Percentiles rank a stretch among this genome's conserved stretches.
Evolutionary conservation across 371 early-diverging fungal genomes (phyloP).

Genomic region (Mortierella sp.): DNA sequence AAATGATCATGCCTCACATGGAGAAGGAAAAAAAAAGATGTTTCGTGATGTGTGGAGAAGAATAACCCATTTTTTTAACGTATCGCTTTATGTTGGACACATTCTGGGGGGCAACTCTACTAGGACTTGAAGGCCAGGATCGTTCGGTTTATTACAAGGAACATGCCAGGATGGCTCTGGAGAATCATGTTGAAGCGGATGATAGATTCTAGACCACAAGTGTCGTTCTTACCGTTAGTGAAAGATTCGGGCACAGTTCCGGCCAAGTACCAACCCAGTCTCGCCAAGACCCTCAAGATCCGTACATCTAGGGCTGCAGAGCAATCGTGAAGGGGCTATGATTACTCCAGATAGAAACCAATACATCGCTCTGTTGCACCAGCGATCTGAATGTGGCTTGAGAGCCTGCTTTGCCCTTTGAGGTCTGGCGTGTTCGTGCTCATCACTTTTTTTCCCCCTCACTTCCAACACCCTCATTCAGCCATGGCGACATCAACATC

Average conservation of each 20-base stretch:
- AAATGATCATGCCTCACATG: too few species aligned
- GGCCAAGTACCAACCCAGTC: conserved; percentile 17
- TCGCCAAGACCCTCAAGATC: conserved; percentile 20
- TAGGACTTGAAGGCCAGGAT: conserved; percentile 15
- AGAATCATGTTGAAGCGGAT: conserved; percentile 1
- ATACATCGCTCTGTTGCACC: too few species aligned
- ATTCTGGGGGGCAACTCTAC: too few species aligned
- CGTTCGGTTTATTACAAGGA: conserved; percentile 2
- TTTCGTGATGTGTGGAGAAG: too few species aligned
- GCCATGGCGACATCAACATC: conserved; percentile 22
- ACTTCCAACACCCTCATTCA: too few species aligned
- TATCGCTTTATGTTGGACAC: too few species aligned
- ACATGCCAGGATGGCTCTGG: conserved; percentile 34
- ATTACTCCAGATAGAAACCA: too few species aligned
- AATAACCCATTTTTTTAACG: too few species aligned
- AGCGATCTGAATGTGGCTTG: too few species aligned
- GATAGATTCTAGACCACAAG: conserved; percentile 13
- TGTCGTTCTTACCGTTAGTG: conserved; percentile 15
- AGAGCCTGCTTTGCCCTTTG: too few species aligned
- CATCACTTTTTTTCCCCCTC: background rate
- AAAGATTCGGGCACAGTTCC: conserved; percentile 17
- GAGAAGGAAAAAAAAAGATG: too few species aligned
- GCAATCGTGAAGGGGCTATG: background rate
- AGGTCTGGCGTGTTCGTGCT: background rate
- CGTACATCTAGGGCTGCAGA: background rate